Evolutionary conservation across 768 basidiomycete genomes (phyloP).

Genomic region (Neoboletus brunneissimus): DNA sequence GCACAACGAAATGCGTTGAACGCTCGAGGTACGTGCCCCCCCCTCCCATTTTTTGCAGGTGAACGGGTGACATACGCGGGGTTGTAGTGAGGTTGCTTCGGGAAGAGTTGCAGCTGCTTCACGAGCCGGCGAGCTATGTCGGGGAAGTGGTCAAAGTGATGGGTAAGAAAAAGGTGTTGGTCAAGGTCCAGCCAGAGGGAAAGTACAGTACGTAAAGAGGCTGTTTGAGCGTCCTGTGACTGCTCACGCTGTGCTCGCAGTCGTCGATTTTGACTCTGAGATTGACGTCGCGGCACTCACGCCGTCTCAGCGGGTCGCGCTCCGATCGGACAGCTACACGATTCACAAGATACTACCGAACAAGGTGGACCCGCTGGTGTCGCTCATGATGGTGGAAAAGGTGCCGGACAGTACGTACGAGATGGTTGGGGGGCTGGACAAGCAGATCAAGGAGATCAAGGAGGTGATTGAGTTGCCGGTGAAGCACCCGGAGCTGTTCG

Average conservation of each 20-base stretch:
- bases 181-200: conserved; percentile 98
- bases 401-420: conserved; percentile 99
- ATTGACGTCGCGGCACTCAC: conserved; percentile 80
- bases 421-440: conserved; percentile 98
- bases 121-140: conserved; percentile 96
- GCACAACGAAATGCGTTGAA: conserved; percentile 97
- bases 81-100: conserved; percentile 75
- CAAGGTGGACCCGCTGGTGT: conserved; percentile 97
- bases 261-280: conserved; percentile 90
- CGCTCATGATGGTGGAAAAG: conserved; percentile 99
- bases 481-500: conserved; percentile 96
- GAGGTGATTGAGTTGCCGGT: conserved; percentile 98
- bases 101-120: conserved; percentile 89
- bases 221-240: too few species aligned
- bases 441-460: conserved; percentile 98
- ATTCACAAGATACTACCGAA: conserved; percentile 96
- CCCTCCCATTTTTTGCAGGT: neutral
- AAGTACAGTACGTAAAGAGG: conserved; percentile 81
- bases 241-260: conserved; percentile 37
- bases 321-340: conserved; percentile 94
- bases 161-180: conserved; percentile 98
- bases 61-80: neutral
- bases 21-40: conserved; percentile 66
- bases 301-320: conserved; percentile 86
- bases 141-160: conserved; percentile 98